Conservation (phyloP, 1,139 yeast genomes). For the Candida sojae region DNA sequence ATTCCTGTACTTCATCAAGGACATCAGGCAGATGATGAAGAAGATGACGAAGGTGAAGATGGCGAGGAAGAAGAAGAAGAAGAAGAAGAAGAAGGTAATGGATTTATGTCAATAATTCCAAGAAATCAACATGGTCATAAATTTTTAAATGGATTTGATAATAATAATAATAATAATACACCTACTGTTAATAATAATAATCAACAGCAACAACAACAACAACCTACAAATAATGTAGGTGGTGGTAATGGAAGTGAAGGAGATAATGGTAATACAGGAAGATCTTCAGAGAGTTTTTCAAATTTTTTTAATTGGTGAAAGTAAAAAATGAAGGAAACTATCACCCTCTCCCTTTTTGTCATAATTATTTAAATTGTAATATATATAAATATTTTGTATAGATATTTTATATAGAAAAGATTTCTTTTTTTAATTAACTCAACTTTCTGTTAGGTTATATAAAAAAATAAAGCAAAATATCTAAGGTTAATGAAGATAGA, state of each 20-base stretch:
- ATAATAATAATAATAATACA: not conserved
- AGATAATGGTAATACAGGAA: not conserved
- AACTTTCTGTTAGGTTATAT: no score
- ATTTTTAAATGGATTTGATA: conserved; percentile 6
- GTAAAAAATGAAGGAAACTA: no score
- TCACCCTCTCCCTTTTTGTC: no score
- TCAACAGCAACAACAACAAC: no score
- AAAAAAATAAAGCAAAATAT: no score
- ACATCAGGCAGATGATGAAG: conserved; percentile 15
- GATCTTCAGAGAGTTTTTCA: not conserved
- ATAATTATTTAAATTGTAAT: no score
- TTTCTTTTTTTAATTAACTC: no score
- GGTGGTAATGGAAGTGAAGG: conserved; percentile 21
- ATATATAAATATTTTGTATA: no score
- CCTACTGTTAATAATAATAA: no score
- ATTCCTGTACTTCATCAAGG: not conserved
- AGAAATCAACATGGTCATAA: conserved; percentile 20
- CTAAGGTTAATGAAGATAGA: no score
- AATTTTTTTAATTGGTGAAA: conserved; percentile 1
- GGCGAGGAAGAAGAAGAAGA: conserved; percentile 13
- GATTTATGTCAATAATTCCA: conserved; percentile 17
- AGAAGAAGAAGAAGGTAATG: conserved; percentile 12
- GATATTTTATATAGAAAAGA: no score
- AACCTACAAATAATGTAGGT: not conserved
- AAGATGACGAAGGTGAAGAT: conserved; percentile 11